phyloP scores from a whole-genome alignment of 148 eudicot genomes.

The Fagopyrum tataricum region DNA sequence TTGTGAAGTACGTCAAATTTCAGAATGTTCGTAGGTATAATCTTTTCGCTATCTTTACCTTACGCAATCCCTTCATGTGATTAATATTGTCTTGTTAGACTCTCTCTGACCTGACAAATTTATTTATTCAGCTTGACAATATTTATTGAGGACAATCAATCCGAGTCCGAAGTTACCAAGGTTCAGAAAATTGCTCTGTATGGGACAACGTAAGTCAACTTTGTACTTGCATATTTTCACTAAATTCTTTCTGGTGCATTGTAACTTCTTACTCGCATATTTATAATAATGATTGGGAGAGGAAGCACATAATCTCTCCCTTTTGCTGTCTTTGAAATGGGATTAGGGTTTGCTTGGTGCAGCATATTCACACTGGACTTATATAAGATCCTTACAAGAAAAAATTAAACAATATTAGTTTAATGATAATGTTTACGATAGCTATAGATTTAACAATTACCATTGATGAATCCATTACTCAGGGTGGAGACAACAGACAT shows the following conservation, averaged over 20 bases:
- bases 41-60: conserved; percentile 3
- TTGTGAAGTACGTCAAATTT: conserved; percentile 88
- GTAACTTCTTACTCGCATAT: no score
- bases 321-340: neutral
- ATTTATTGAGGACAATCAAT: conserved; percentile 93
- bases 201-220: conserved; percentile 87
- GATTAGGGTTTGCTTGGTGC: neutral
- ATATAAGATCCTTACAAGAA: no score
- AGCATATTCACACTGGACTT: no score
- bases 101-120: conserved; percentile 5
- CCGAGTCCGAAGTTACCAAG: conserved; percentile 70
- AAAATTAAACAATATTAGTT: neutral
- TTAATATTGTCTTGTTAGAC: neutral
- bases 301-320: neutral
- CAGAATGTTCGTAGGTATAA: conserved; percentile 96
- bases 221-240: neutral
- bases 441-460: neutral
- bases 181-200: conserved; percentile 74
- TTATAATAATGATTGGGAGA: no score
- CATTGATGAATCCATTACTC: conserved; percentile 4
- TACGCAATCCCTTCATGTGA: neutral
- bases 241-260: neutral
- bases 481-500: conserved; percentile 71
- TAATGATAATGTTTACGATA: neutral
- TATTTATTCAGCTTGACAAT: conserved; percentile 75